Percentiles rank a stretch among this genome's conserved stretches.
Conservation (phyloP, 305 asterid genomes). For the Fraxinus xanthoxyloides region DNA sequence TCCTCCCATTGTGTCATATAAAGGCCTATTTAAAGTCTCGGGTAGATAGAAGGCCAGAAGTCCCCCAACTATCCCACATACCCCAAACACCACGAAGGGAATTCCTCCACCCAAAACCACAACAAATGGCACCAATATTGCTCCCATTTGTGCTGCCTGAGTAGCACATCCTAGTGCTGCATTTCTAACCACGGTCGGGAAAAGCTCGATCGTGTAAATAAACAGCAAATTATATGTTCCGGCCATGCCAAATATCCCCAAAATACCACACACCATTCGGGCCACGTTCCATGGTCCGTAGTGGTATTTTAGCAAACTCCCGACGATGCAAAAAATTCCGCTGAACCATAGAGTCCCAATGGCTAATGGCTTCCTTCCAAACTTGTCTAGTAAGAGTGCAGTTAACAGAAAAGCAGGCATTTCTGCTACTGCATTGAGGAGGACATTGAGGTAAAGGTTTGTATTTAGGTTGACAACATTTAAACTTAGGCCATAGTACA, state of each 20-base stretch:
- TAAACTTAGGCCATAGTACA: conserved; percentile 74
- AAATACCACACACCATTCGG: conserved; percentile 55
- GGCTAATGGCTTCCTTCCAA: conserved; percentile 70
- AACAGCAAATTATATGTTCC: conserved; percentile 78
- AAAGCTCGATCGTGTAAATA: conserved; percentile 70
- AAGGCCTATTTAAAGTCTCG: conserved; percentile 57
- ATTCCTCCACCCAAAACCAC: conserved; percentile 67
- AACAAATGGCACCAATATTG: conserved; percentile 67
- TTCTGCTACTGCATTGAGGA: conserved; percentile 71
- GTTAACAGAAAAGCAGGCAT: conserved; percentile 74
- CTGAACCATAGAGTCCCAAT: conserved; percentile 78
- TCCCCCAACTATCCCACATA: conserved; percentile 58
- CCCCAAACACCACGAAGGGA: conserved; percentile 69
- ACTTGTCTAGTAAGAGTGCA: conserved; percentile 52
- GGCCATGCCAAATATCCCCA: conserved; percentile 87
- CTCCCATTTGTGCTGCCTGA: conserved; percentile 87
- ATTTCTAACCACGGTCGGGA: conserved; percentile 64
- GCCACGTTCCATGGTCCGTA: conserved; percentile 37
- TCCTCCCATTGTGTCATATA: conserved; percentile 53
- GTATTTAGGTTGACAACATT: conserved; percentile 83
- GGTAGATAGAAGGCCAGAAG: conserved; percentile 50
- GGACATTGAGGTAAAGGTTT: conserved; percentile 65
- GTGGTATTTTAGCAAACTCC: conserved; percentile 38
- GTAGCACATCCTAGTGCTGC: conserved; percentile 73
- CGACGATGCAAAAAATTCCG: conserved; percentile 54